These are phyloP conservation scores for Vitellaria paradoxa DNA, from an alignment of 179 eudicot species.

Conservation along the genomic window DNA sequence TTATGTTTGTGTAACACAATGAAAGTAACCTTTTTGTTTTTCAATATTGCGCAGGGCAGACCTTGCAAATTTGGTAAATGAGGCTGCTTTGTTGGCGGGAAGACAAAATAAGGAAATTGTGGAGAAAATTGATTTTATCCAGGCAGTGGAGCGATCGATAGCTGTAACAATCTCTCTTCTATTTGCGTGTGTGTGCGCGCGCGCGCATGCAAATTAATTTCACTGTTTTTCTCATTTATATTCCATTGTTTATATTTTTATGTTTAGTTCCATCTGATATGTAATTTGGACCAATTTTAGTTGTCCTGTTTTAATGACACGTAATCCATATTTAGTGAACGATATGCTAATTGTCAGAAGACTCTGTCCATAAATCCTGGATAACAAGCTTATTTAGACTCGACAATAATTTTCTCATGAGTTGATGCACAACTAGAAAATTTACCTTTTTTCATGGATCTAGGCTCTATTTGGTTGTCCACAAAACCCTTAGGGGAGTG, in stretches of 20 bases:
- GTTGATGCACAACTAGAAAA: background rate
- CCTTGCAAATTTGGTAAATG: slow-evolving; percentile 94
- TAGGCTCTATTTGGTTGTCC: background rate
- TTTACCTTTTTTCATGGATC: background rate
- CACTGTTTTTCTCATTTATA: background rate
- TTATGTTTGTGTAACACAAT: slow-evolving; percentile 1
- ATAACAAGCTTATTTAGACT: background rate
- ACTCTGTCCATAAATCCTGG: background rate
- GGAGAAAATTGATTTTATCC: slow-evolving; percentile 82
- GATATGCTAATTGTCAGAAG: background rate
- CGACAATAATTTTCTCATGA: background rate
- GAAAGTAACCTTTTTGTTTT: slow-evolving; percentile 15
- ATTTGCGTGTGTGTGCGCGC: background rate
- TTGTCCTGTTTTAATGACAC: background rate
- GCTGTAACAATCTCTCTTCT: slow-evolving; percentile 49
- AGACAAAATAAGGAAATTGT: slow-evolving; percentile 68
- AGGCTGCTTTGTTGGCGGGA: slow-evolving; percentile 97
- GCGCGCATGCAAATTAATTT: background rate
- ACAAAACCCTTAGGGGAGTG: background rate
- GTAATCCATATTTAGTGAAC: background rate
- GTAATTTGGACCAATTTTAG: background rate
- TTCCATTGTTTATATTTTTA: background rate
- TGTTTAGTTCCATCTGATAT: background rate
- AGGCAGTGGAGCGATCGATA: slow-evolving; percentile 90
- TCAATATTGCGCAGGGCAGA: slow-evolving; percentile 73